Evolutionary conservation across 306 rosid genomes (phyloP).

Genomic region (Astragalus glycyphyllos): DNA sequence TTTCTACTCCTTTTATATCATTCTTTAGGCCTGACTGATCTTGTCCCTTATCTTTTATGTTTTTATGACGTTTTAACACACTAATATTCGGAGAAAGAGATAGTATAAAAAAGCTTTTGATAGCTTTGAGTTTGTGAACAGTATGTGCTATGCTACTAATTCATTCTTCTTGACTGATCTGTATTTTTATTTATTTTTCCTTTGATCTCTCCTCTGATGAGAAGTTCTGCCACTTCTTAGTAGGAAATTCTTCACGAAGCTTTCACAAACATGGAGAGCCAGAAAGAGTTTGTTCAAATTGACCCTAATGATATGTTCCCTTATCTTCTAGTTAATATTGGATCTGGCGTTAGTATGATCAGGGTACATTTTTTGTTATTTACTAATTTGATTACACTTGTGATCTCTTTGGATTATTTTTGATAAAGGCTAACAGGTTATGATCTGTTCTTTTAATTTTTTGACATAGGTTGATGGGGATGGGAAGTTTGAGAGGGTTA

Average conservation of each 20-base stretch:
- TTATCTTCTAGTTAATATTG: conserved; percentile 95
- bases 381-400: conserved; percentile 38
- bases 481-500: conserved; percentile 90
- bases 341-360: conserved; percentile 98
- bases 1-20: no score
- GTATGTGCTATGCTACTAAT: conserved; percentile 14
- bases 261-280: conserved; percentile 98
- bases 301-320: conserved; percentile 91
- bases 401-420: conserved; percentile 33
- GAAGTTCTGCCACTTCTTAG: conserved; percentile 63
- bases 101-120: no score
- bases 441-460: conserved; percentile 36
- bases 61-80: no score
- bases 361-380: conserved; percentile 63
- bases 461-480: conserved; percentile 89
- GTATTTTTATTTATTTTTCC: not conserved
- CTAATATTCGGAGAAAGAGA: no score
- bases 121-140: conserved; percentile 32
- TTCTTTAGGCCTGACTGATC: no score
- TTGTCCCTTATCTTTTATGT: no score
- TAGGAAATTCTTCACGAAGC: conserved; percentile 99
- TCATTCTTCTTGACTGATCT: conserved; percentile 35
- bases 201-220: conserved; percentile 49
- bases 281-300: conserved; percentile 91
- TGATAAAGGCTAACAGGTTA: conserved; percentile 34